Evolutionary conservation across 805 yeast species (phyloP).

Genomic region (Wickerhamomyces tratensis): DNA sequence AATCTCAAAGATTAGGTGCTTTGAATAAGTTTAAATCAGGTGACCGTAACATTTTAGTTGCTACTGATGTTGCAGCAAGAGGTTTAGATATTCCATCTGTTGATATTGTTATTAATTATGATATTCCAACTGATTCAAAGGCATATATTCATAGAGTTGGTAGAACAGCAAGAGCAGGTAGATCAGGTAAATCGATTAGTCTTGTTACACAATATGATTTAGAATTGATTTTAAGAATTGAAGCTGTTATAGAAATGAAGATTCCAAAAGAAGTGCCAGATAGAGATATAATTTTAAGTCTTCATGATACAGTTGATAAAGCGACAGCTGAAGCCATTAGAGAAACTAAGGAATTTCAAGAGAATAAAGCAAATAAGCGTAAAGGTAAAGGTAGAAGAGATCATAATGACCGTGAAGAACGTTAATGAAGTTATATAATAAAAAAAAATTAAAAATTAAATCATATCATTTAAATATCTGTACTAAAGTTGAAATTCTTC

Average conservation of each 20-base stretch:
- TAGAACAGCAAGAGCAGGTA: constrained; percentile 91
- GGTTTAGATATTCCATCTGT: constrained; percentile 80
- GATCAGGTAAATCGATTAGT: constrained; percentile 80
- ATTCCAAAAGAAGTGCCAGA: constrained; percentile 78
- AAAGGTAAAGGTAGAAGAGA: constrained; percentile 2
- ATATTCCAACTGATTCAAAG: constrained; percentile 77
- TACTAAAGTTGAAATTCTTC: too few species aligned
- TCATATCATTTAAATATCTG: too few species aligned
- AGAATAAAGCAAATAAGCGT: constrained; percentile 6
- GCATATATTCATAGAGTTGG: constrained; percentile 87
- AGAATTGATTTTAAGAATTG: constrained; percentile 81
- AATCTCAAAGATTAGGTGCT: constrained; percentile 76
- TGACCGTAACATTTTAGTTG: constrained; percentile 56
- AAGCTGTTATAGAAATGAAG: constrained; percentile 75
- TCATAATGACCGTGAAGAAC: constrained; percentile 4
- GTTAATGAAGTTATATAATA: neutral
- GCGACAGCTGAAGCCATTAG: constrained; percentile 85
- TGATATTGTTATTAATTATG: constrained; percentile 68
- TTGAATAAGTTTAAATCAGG: constrained; percentile 73
- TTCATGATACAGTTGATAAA: constrained; percentile 82
- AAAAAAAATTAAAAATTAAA: too few species aligned
- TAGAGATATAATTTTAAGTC: constrained; percentile 62
- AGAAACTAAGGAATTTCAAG: constrained; percentile 22
- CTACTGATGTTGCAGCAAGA: constrained; percentile 86
- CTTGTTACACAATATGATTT: constrained; percentile 92